A percentile compares a stretch with the other conserved stretches of the same genome.
Conservation (phyloP, 176 grass and related monocot genomes). For the sorghum (Sorghum bicolor) region Sorghum_bicolor_NCBIv3 NC_012877.2:57451001-57451500, state of each 20-base stretch:
- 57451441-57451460: background rate
- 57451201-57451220: background rate
- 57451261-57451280: background rate
- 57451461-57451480: background rate
- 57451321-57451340: slow-evolving; percentile 1
- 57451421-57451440: background rate
- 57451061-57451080: background rate
- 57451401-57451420: background rate
- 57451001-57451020: slow-evolving; percentile 3
- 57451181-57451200: slow-evolving; percentile 12
- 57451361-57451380: background rate
- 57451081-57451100: background rate
- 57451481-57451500: background rate
- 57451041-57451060: background rate
- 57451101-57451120: background rate
- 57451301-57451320: background rate
- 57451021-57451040: background rate
- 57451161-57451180: background rate
- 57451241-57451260: background rate
- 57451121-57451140: background rate
- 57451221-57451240: background rate
- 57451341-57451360: background rate
- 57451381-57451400: background rate
- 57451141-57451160: background rate
- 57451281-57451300: background rate